Base-by-base conservation (phyloP, 2,329 filamentous ascomycete species). In the Nothopassalora personata region DNA sequence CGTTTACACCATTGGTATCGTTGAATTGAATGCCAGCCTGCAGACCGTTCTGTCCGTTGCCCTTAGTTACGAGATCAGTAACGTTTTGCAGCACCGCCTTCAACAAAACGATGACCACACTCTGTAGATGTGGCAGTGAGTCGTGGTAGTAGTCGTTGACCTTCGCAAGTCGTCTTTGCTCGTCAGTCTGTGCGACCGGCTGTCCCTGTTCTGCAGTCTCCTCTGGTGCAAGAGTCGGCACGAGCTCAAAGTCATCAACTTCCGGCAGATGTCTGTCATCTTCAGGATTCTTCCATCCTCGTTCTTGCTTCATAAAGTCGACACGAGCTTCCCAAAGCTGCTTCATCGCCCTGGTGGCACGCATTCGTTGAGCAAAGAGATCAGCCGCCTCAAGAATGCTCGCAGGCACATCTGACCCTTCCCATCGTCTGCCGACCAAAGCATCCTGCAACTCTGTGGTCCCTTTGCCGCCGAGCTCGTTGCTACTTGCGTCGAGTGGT, bases 251-350 rank as follows among this genome's bases (percentile, higher is more conserved):
- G 19, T 70, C 70, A 30, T 74, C 69, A 59, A 79, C 74, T 34
- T 66, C 66, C 3, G 53, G 48, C 19, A 59, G 58, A n/a, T 56
- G 46, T 6, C 63, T 58, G 28, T 65, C 67, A 33, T 74, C 74
- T 19, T 78, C 59, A n/a, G 76, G 73, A 54, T 79, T 74, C 59
- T 88, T 86, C 90, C 91, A 99, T 9, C 94, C 94, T 56, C 94
- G 83, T 68, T 97, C 93, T 66, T 90, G 95, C 70, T 89, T 93
- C 77, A 97, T 86, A 66, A 95, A 99, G 30, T 85, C 85, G 68
- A 97, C 92, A 51, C 94, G 85, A 72, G 96, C 92, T 66, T 96
- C 89, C 93, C 94, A 99, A 13, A 99, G 79, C 75, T 99, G 94
- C 57, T 90, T 86, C 76, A 95, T 93, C 5, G 90, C 90, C 61